phyloP scores from a whole-genome alignment of 1,284 basidiomycete genomes.

The Microstroma glucosiphilum region DNA sequence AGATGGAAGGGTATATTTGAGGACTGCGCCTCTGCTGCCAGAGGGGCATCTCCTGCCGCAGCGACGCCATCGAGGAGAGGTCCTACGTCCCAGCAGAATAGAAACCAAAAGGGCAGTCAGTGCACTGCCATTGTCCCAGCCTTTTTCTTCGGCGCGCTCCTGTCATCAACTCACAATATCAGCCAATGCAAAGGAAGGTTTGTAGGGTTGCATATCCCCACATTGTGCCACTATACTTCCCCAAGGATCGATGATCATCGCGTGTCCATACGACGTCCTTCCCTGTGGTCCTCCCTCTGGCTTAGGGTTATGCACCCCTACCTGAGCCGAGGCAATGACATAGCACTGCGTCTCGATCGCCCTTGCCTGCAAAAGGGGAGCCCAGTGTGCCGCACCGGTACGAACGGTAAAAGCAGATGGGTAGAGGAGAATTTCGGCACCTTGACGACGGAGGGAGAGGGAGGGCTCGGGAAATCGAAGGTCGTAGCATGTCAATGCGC shows the following conservation, averaged over 20 bases:
- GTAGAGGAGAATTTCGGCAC: constrained; percentile 55
- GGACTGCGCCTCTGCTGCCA: constrained; percentile 25
- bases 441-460: constrained; percentile 51
- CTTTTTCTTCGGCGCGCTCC: background rate
- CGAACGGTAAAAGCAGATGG: constrained; percentile 56
- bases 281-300: constrained; percentile 11
- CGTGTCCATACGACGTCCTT: constrained; percentile 40
- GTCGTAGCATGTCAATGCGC: constrained; percentile 56
- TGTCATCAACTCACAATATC: constrained; percentile 6
- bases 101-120: background rate
- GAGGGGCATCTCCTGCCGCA: constrained; percentile 33
- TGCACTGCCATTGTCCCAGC: background rate
- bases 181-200: constrained; percentile 19
- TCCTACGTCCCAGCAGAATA: background rate
- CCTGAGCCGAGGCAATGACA: constrained; percentile 50
- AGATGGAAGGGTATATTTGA: too few relatives aligned
- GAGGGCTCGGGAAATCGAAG: constrained; percentile 56
- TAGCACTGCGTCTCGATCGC: constrained; percentile 53
- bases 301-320: constrained; percentile 28
- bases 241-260: constrained; percentile 52
- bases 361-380: constrained; percentile 45
- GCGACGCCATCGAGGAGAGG: constrained; percentile 13
- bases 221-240: constrained; percentile 63
- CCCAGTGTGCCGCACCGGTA: constrained; percentile 51
- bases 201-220: constrained; percentile 11